Evolutionary conservation across 2,329 filamentous ascomycete genomes (phyloP).

Genomic region (Rosellinia necatrix): DNA sequence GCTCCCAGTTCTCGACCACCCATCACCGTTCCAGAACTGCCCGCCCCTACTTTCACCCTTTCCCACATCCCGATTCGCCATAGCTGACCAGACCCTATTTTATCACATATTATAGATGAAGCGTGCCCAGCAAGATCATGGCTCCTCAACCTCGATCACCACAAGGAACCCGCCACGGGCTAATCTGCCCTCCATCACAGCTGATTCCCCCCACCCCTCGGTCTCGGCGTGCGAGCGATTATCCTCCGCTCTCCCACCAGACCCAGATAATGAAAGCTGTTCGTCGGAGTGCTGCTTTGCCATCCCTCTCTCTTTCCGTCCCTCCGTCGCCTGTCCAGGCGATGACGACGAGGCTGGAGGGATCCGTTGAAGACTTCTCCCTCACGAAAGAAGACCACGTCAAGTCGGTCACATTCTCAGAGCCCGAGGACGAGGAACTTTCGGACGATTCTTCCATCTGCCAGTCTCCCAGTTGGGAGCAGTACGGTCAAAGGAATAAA

Average conservation of each 20-base stretch:
- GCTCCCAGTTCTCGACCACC: constrained; percentile 15
- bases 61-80: constrained; percentile 36
- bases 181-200: constrained; percentile 36
- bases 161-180: constrained; percentile 37
- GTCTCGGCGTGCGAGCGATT: constrained; percentile 41
- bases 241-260: constrained; percentile 42
- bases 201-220: constrained; percentile 37
- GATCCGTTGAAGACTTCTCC: constrained; percentile 25
- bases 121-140: constrained; percentile 42
- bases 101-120: constrained; percentile 44
- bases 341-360: constrained; percentile 29
- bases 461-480: constrained; percentile 66
- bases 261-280: constrained; percentile 43
- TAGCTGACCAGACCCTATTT: constrained; percentile 35
- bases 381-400: constrained; percentile 37
- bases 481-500: constrained; percentile 56
- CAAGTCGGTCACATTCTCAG: constrained; percentile 49
- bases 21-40: constrained; percentile 22
- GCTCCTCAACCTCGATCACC: constrained; percentile 34
- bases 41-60: constrained; percentile 24
- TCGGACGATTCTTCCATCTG: constrained; percentile 59
- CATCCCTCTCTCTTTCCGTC: constrained; percentile 42
- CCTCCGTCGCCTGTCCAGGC: constrained; percentile 35
- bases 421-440: constrained; percentile 41
- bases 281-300: constrained; percentile 39